Conservation (phyloP, 768 basidiomycete species). For the Podaxis mareebaensis region DNA sequence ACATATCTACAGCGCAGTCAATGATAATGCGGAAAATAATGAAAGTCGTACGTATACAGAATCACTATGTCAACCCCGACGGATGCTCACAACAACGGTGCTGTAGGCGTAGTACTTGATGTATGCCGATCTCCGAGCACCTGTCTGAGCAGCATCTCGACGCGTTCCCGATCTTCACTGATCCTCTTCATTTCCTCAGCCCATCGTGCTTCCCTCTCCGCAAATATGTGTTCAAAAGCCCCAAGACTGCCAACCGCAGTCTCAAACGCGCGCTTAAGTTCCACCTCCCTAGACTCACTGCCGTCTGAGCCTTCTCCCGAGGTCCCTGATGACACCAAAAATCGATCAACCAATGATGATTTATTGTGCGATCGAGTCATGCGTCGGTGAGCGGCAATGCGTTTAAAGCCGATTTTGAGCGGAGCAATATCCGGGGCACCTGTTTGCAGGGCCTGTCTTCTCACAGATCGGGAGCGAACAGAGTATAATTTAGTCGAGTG, state of each 20-base stretch:
- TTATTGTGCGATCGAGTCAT: slow-evolving; percentile 39
- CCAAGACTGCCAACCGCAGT: slow-evolving; percentile 68
- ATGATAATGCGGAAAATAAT: slow-evolving; percentile 14
- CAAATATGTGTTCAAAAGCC: slow-evolving; percentile 63
- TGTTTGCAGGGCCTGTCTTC: slow-evolving; percentile 49
- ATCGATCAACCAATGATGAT: slow-evolving; percentile 46
- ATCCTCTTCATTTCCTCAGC: slow-evolving; percentile 67
- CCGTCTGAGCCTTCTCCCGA: slow-evolving; percentile 59
- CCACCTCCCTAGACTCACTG: slow-evolving; percentile 57
- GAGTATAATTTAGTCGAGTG: slow-evolving; percentile 68
- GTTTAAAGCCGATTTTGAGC: slow-evolving; percentile 59
- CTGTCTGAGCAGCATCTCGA: slow-evolving; percentile 67
- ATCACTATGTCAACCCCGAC: not conserved
- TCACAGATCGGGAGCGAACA: slow-evolving; percentile 67
- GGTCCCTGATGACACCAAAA: slow-evolving; percentile 44
- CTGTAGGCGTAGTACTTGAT: slow-evolving; percentile 1
- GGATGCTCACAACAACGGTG: not conserved
- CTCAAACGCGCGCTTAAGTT: slow-evolving; percentile 67
- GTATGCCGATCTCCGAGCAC: slow-evolving; percentile 47
- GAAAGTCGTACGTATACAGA: not conserved
- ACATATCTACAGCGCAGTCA: not conserved
- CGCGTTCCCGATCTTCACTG: slow-evolving; percentile 64
- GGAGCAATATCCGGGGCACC: slow-evolving; percentile 50
- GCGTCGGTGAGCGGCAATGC: slow-evolving; percentile 58
- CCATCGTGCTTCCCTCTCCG: slow-evolving; percentile 69